phyloP scores from a whole-genome alignment of 1,284 basidiomycete genomes.

The Puccinia triticina region DNA sequence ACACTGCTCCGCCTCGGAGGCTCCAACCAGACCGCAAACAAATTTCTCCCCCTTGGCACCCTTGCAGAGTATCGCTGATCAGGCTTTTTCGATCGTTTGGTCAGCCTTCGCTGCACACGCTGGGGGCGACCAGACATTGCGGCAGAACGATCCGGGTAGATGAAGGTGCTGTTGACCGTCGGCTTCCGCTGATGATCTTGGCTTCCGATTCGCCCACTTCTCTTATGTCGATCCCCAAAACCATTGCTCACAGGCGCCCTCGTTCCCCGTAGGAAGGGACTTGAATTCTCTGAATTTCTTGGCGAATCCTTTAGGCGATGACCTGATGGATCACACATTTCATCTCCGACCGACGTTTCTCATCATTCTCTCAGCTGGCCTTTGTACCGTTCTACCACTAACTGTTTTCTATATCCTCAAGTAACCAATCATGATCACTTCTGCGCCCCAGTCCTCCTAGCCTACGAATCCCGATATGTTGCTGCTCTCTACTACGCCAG shows the following conservation, averaged over 20 bases:
- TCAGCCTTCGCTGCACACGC: slow-evolving; percentile 30
- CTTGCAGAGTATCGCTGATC: slow-evolving; percentile 14
- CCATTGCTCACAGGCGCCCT: slow-evolving; percentile 46
- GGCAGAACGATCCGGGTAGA: slow-evolving; percentile 16
- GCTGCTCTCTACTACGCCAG: no score
- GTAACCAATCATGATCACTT: no score
- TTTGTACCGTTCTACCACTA: background rate
- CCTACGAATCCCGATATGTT: background rate
- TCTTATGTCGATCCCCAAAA: slow-evolving; percentile 26
- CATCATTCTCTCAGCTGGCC: no score
- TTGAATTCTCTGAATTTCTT: slow-evolving; percentile 27
- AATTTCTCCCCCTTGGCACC: slow-evolving; percentile 45
- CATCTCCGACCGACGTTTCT: no score
- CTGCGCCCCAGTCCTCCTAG: background rate
- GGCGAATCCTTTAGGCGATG: slow-evolving; percentile 44
- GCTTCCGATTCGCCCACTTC: background rate
- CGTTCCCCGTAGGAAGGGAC: slow-evolving; percentile 47
- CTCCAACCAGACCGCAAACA: background rate
- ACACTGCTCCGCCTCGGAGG: background rate
- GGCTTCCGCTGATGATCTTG: background rate
- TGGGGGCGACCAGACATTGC: slow-evolving; percentile 46
- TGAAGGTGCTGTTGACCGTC: background rate
- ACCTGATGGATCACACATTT: slow-evolving; percentile 48
- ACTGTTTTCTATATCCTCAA: no score
- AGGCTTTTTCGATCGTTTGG: background rate